A percentile compares a stretch with the other conserved stretches of the same genome.
Conservation (phyloP, 768 basidiomycete species). For the Lactifluus echinatus region DNA sequence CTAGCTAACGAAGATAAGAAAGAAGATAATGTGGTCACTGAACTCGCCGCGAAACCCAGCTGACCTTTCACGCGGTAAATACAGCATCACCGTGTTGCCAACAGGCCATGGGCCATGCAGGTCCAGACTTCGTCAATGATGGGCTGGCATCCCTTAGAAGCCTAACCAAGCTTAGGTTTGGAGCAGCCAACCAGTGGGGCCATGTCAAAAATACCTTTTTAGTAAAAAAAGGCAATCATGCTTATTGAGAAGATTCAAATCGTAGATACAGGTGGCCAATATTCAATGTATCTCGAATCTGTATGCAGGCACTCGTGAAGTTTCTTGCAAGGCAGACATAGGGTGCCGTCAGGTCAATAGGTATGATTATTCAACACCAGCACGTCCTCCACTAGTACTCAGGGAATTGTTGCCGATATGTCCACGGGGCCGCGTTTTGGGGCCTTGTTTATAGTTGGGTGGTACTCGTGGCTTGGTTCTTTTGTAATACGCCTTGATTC, state of each 20-base stretch:
- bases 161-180: neutral
- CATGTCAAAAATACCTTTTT: too few relatives aligned
- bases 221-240: neutral
- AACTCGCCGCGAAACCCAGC: neutral
- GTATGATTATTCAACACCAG: too few relatives aligned
- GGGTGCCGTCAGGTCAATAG: neutral
- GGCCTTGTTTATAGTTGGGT: neutral
- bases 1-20: too few relatives aligned
- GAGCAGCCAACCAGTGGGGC: neutral
- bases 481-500: neutral
- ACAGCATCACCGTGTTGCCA: neutral
- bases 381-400: too few relatives aligned
- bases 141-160: neutral
- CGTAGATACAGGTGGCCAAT: neutral
- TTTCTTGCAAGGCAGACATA: neutral
- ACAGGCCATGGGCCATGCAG: neutral
- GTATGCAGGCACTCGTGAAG: neutral
- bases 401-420: neutral
- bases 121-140: neutral
- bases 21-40: neutral
- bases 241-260: neutral
- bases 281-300: neutral
- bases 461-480: neutral
- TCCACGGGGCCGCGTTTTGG: neutral
- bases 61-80: neutral